Conservation (phyloP, 305 asterid species). For the Caryopteris hybrid region DNA sequence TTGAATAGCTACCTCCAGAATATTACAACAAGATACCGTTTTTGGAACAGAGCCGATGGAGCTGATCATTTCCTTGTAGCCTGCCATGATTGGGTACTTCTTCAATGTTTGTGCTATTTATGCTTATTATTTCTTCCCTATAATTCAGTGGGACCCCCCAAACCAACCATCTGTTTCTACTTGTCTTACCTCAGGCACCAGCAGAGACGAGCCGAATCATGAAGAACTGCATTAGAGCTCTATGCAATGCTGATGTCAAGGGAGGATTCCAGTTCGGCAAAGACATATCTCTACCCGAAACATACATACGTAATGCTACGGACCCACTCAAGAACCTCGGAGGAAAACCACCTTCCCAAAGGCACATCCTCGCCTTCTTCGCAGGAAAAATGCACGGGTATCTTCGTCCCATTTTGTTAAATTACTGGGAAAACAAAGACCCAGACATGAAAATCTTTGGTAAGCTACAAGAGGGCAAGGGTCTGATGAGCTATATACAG, state of each 20-base stretch:
- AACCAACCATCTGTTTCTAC: not conserved
- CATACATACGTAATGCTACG: slow-evolving; percentile 28
- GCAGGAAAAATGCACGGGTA: slow-evolving; percentile 75
- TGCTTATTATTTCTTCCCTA: not conserved
- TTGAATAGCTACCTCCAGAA: slow-evolving; percentile 42
- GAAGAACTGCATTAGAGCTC: slow-evolving; percentile 61
- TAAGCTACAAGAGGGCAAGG: slow-evolving; percentile 19
- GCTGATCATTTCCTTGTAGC: slow-evolving; percentile 78
- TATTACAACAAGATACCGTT: slow-evolving; percentile 39
- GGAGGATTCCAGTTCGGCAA: slow-evolving; percentile 57
- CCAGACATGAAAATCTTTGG: slow-evolving; percentile 65
- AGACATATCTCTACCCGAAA: slow-evolving; percentile 68
- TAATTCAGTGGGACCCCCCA: not conserved
- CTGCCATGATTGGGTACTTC: slow-evolving; percentile 80
- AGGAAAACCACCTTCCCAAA: slow-evolving; percentile 50
- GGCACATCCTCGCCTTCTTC: slow-evolving; percentile 58
- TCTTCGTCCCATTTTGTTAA: slow-evolving; percentile 52
- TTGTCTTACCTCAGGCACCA: slow-evolving; percentile 49
- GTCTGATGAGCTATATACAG: slow-evolving; percentile 25
- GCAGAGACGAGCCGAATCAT: slow-evolving; percentile 51
- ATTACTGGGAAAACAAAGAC: slow-evolving; percentile 64
- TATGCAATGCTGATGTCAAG: slow-evolving; percentile 61
- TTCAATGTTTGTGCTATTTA: not conserved
- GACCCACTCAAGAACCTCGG: slow-evolving; percentile 37
- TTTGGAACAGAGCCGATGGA: slow-evolving; percentile 62